phyloP scores from a whole-genome alignment of 768 basidiomycete species.

The Russula abietina region DNA sequence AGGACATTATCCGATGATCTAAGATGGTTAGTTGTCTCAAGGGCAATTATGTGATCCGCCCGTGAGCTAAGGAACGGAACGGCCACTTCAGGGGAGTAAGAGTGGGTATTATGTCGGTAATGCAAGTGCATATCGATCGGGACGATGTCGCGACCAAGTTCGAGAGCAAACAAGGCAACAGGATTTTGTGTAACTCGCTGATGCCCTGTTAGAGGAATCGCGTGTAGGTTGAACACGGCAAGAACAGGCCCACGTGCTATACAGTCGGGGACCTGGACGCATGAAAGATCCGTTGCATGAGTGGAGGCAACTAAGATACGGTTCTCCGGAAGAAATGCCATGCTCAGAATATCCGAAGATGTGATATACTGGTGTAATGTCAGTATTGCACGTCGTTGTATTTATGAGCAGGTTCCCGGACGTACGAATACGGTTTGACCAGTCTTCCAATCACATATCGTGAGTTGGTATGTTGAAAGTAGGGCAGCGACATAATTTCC shows the following conservation, averaged over 20 bases:
- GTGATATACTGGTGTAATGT: not conserved
- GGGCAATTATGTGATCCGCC: conserved; percentile 1
- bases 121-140: not conserved
- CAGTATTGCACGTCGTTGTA: not conserved
- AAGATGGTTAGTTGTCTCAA: not conserved
- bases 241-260: not conserved
- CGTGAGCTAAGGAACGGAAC: conserved; percentile 10
- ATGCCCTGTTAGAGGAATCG: not conserved
- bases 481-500: not conserved
- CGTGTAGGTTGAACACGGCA: not conserved
- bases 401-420: not conserved
- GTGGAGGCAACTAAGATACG: not conserved
- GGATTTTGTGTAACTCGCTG: not conserved
- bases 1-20: not conserved
- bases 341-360: not conserved
- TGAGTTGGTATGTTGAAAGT: not conserved
- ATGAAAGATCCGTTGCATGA: not conserved
- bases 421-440: conserved; percentile 11
- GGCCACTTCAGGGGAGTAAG: conserved; percentile 1
- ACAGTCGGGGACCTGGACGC: not conserved
- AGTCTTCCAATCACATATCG: conserved; percentile 8
- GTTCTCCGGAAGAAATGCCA: not conserved
- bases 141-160: conserved; percentile 1
- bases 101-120: conserved; percentile 1
- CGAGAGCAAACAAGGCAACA: not conserved